phyloP scores from a whole-genome alignment of 1,139 yeast species.

The Citeromyces hawaiiensis region DNA sequence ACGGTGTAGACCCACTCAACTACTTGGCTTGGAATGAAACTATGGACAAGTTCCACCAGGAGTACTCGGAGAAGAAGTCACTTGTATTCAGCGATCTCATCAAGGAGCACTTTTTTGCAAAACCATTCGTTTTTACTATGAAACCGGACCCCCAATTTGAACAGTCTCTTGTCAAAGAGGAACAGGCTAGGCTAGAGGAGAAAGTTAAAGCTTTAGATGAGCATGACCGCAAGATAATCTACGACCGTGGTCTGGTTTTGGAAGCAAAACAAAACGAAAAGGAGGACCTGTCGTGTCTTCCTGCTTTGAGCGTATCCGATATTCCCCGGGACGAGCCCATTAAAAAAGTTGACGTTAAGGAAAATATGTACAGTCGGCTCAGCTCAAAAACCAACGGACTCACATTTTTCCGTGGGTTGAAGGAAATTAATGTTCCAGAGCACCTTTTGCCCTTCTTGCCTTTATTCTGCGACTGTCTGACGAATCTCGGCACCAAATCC shows the following conservation, averaged over 20 bases:
- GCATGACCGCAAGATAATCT: constrained; percentile 45
- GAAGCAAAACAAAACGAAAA: constrained; percentile 48
- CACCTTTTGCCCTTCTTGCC: constrained; percentile 68
- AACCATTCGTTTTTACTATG: constrained; percentile 66
- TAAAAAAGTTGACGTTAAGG: constrained; percentile 18
- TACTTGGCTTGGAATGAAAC: constrained; percentile 52
- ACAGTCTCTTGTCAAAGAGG: constrained; percentile 35
- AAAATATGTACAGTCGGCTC: constrained; percentile 11
- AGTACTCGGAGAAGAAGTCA: constrained; percentile 40
- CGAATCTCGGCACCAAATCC: constrained; percentile 67
- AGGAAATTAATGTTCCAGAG: constrained; percentile 24
- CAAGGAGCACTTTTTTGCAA: constrained; percentile 32
- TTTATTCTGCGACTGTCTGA: constrained; percentile 64
- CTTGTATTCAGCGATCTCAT: constrained; percentile 46
- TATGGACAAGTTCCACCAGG: constrained; percentile 44
- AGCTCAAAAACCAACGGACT: constrained; percentile 53
- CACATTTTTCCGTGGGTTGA: constrained; percentile 53
- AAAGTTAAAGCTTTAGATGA: constrained; percentile 33
- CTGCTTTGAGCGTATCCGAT: constrained; percentile 61
- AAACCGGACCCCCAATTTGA: constrained; percentile 49
- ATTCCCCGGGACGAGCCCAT: constrained; percentile 47
- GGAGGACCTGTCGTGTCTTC: constrained; percentile 71
- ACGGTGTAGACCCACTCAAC: constrained; percentile 59
- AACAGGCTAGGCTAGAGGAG: constrained; percentile 31
- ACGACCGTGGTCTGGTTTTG: constrained; percentile 43